Evolutionary conservation across 768 basidiomycete species (phyloP), one percentile per base, ranked within the genome.

Genomic region (Ramaria sp.): DNA sequence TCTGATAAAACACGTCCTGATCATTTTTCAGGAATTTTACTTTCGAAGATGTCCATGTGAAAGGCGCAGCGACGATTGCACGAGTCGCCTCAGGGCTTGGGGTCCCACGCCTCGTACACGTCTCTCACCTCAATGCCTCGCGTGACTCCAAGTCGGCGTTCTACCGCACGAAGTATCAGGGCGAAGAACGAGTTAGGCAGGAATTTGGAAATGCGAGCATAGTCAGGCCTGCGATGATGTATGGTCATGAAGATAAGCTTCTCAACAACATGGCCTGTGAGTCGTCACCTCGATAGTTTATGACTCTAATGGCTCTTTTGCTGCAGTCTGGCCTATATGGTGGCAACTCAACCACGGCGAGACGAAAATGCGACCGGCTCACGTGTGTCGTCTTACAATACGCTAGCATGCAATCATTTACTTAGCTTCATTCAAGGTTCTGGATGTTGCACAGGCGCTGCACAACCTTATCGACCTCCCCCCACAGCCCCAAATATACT

Each of bases 91-190:
- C 84, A 20, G 75, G 86, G 59, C 72, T 72, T 53, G 90, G 89
- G 43, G 90, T 97, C 49, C 77, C 84, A 42, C 86, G 90, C 52
- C 76, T 99, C 54, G 81, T 98, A 46, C 96, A 98, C 64, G 81
- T 99, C 60, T 98, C 96, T 11, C 96, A 99, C 70, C 71, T 99
- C 60, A 94, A 97, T 70, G 94, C 95, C 22, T 79, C 84, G 34
- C 73, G 79, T 19, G 75, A 81, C 62, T 96, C 94, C 11, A 66
- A 79, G 1, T 95, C 92, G 50, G 76, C 75, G 50, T 90, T 91
- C 70, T 97, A 97, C 73, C 81, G 82, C 59, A 80, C 91, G 59
- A 98, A 98, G 69, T 88, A 83, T 38, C 84, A 84, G 63, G 95
- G 94, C 34, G 96, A 99, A 71, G 82, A 85, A 62, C 82, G 79